Conservation (phyloP, 169 alveolate genomes). For the Pseudocohnilembus persalinus region DNA sequence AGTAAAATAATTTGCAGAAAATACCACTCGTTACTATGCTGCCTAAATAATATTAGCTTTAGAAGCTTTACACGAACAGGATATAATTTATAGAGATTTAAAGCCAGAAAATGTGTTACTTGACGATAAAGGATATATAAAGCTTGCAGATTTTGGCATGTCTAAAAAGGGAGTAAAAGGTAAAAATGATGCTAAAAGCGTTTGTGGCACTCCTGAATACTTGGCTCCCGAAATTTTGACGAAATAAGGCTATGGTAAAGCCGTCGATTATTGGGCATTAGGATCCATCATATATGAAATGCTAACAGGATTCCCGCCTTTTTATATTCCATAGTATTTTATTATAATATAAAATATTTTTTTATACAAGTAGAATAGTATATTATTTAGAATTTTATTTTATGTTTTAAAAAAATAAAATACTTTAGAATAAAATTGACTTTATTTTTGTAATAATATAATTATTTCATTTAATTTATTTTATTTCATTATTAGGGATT, state of each 20-base stretch:
- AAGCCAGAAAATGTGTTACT: slow-evolving; percentile 66
- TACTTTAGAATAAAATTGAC: too few species aligned
- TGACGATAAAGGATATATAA: slow-evolving; percentile 57
- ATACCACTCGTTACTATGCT: slow-evolving; percentile 57
- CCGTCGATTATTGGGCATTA: slow-evolving; percentile 85
- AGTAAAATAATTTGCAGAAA: slow-evolving; percentile 61
- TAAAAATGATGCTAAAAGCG: slow-evolving; percentile 64
- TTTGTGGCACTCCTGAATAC: slow-evolving; percentile 88
- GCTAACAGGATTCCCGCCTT: slow-evolving; percentile 78
- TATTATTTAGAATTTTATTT: too few species aligned
- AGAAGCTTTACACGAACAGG: slow-evolving; percentile 34
- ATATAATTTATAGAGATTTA: slow-evolving; percentile 56
- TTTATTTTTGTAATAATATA: too few species aligned
- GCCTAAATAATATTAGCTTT: slow-evolving; percentile 54
- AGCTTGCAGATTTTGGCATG: slow-evolving; percentile 65
- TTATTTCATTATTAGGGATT: too few species aligned
- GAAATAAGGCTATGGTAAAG: slow-evolving; percentile 75
- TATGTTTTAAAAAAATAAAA: too few species aligned
- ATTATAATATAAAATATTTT: too few species aligned
- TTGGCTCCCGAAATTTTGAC: slow-evolving; percentile 83
- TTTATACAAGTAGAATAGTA: too few species aligned
- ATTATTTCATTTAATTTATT: too few species aligned
- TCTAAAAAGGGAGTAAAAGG: slow-evolving; percentile 64
- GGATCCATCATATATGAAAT: slow-evolving; percentile 85
- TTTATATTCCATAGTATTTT: too few species aligned